Conservation (phyloP, 2,329 filamentous ascomycete genomes). For the Penicillium sp. region DNA sequence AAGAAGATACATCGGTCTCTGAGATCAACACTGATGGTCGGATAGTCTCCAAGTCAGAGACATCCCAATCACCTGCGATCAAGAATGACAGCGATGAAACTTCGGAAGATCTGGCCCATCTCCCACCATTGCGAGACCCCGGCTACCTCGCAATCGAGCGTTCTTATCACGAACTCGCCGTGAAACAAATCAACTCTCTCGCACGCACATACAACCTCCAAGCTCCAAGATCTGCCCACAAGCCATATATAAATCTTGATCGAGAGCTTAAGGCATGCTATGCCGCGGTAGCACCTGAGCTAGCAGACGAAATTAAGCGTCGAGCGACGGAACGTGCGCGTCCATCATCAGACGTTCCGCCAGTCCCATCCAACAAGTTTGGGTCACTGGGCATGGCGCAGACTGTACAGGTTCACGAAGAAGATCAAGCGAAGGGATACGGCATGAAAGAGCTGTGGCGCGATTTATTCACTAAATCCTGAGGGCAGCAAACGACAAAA, state of each 20-base stretch:
- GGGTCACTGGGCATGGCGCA: conserved; percentile 55
- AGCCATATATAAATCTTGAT: conserved; percentile 82
- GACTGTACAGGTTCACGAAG: conserved; percentile 67
- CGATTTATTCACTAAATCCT: conserved; percentile 61
- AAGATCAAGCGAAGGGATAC: conserved; percentile 67
- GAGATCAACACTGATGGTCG: conserved; percentile 29
- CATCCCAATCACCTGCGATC: neutral
- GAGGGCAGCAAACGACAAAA: neutral
- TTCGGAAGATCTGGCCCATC: conserved; percentile 36
- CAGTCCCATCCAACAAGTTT: conserved; percentile 54
- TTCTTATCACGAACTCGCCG: conserved; percentile 71
- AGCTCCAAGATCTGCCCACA: conserved; percentile 87
- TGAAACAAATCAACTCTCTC: conserved; percentile 74
- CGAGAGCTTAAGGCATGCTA: conserved; percentile 80
- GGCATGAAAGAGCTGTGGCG: conserved; percentile 87
- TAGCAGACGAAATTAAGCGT: conserved; percentile 70
- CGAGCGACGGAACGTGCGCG: conserved; percentile 55
- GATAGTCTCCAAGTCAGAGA: conserved; percentile 11
- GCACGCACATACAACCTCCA: conserved; percentile 91
- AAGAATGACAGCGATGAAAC: conserved; percentile 6
- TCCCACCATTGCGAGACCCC: conserved; percentile 71
- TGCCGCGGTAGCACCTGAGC: conserved; percentile 75
- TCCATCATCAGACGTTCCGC: conserved; percentile 28
- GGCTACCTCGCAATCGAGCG: conserved; percentile 71
- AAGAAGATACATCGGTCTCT: conserved; percentile 5